These are phyloP conservation scores for Eugenia klotzschiana DNA, from an alignment of 441 rosid genomes.

Conservation along the genomic window DNA sequence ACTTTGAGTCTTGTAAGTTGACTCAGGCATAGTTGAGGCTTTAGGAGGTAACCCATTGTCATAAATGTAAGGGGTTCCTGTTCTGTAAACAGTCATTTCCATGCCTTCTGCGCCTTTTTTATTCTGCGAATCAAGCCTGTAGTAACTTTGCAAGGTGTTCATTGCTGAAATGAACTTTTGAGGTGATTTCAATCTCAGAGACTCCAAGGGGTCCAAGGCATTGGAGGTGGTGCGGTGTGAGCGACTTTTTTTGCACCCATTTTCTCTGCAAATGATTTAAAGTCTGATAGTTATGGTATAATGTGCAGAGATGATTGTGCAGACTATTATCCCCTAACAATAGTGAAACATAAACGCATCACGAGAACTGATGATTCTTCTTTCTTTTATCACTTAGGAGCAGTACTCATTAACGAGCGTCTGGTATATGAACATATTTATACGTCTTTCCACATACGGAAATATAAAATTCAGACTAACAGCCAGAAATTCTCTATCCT, in stretches of 20 bases:
- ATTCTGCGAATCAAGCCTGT: slow-evolving; percentile 22
- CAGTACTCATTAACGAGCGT: background rate
- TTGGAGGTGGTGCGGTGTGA: slow-evolving; percentile 8
- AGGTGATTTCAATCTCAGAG: slow-evolving; percentile 23
- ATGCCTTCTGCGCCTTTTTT: slow-evolving; percentile 19
- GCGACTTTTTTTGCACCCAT: slow-evolving; percentile 9
- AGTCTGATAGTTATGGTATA: background rate
- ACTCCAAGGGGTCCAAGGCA: slow-evolving; percentile 24
- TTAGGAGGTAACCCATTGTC: slow-evolving; percentile 15
- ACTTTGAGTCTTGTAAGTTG: slow-evolving; percentile 8
- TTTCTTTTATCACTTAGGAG: background rate
- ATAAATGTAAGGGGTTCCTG: slow-evolving; percentile 8
- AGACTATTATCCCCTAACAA: background rate
- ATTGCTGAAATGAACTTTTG: slow-evolving; percentile 37
- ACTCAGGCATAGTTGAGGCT: slow-evolving; percentile 8
- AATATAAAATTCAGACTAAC: background rate
- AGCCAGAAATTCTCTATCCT: background rate
- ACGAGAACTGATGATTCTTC: background rate
- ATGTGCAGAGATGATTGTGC: background rate
- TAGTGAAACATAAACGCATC: background rate
- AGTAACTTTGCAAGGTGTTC: slow-evolving; percentile 36
- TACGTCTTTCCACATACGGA: background rate
- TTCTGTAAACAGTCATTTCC: slow-evolving; percentile 41
- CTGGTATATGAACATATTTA: background rate
- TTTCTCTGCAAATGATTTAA: slow-evolving; percentile 16